Percentiles rank a stretch among this genome's conserved stretches.
These are phyloP conservation scores for Aspergillus sp. DNA, from an alignment of 2,329 filamentous ascomycete genomes.

Conservation along the genomic window DNA sequence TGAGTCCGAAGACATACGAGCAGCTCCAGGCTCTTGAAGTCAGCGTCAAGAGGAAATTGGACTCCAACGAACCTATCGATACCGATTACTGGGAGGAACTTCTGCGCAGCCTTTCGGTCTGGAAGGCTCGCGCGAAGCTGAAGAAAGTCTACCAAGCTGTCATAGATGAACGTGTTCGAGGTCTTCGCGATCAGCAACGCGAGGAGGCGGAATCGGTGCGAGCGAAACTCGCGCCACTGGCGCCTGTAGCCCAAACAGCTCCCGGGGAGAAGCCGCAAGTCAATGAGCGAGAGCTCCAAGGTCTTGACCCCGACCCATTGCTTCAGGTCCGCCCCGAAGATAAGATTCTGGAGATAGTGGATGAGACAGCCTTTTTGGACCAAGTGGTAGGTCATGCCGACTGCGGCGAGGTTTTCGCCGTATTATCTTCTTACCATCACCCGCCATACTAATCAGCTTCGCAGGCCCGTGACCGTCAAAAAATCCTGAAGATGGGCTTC, in stretches of 20 bases:
- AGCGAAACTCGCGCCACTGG: constrained; percentile 53
- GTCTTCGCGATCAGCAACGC: constrained; percentile 65
- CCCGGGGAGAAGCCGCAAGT: constrained; percentile 2
- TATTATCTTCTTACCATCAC: neutral
- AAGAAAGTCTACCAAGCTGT: constrained; percentile 76
- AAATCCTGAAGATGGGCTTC: constrained; percentile 64
- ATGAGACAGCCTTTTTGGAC: constrained; percentile 59
- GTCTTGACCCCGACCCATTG: constrained; percentile 64
- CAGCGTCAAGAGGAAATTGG: constrained; percentile 82
- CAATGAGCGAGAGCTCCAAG: constrained; percentile 40
- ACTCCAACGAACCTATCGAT: constrained; percentile 88
- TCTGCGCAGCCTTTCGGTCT: constrained; percentile 77
- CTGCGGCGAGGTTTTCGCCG: neutral
- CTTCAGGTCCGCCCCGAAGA: constrained; percentile 65
- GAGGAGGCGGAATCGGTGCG: constrained; percentile 62
- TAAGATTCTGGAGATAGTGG: constrained; percentile 57
- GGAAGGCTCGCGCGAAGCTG: constrained; percentile 87
- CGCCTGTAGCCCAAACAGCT: constrained; percentile 35
- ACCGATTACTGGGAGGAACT: constrained; percentile 98
- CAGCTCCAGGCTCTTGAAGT: constrained; percentile 83
- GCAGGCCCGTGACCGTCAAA: constrained; percentile 57
- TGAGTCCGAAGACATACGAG: constrained; percentile 79
- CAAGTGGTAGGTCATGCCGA: constrained; percentile 47
- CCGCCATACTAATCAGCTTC: constrained; percentile 11
- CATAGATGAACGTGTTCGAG: constrained; percentile 65